phyloP scores from a whole-genome alignment of 805 yeast species.

The Saturnispora sekii region DNA sequence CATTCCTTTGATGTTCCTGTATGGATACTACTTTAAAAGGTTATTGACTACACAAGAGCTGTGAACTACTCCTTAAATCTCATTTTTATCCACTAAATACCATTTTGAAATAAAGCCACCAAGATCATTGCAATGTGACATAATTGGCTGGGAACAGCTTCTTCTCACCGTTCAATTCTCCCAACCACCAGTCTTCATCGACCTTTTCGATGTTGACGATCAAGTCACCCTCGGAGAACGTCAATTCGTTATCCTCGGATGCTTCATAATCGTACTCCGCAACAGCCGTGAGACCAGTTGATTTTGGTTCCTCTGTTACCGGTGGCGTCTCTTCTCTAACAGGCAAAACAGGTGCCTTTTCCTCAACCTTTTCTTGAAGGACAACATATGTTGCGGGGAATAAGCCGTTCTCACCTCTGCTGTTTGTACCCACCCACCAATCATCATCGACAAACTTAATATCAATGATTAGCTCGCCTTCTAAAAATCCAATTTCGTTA shows the following conservation, averaged over 20 bases:
- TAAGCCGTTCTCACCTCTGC: slow-evolving; percentile 38
- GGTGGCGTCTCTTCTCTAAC: slow-evolving; percentile 10
- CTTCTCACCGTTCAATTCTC: slow-evolving; percentile 65
- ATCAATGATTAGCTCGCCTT: slow-evolving; percentile 57
- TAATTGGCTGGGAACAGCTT: slow-evolving; percentile 91
- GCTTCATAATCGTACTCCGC: slow-evolving; percentile 81
- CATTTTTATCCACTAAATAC: background rate
- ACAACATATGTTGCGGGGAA: slow-evolving; percentile 49
- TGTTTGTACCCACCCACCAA: slow-evolving; percentile 46
- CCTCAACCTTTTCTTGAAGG: slow-evolving; percentile 23
- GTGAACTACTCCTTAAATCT: background rate
- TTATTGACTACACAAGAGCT: background rate
- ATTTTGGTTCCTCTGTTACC: slow-evolving; percentile 8
- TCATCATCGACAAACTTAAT: slow-evolving; percentile 66
- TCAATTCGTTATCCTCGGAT: slow-evolving; percentile 84
- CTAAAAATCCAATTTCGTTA: slow-evolving; percentile 58
- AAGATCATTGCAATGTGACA: slow-evolving; percentile 33
- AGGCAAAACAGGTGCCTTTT: slow-evolving; percentile 12
- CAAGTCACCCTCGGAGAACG: slow-evolving; percentile 73
- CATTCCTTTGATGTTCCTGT: slow-evolving; percentile 40
- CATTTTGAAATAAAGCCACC: too few relatives aligned
- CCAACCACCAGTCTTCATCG: slow-evolving; percentile 97
- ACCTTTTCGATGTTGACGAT: slow-evolving; percentile 79
- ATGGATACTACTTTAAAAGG: slow-evolving; percentile 27
- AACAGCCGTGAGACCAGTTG: slow-evolving; percentile 37